A percentile compares a stretch with the other conserved stretches of the same genome.
phyloP scores from a whole-genome alignment of 2,329 filamentous ascomycete species.

The Colletotrichum sp. region DNA sequence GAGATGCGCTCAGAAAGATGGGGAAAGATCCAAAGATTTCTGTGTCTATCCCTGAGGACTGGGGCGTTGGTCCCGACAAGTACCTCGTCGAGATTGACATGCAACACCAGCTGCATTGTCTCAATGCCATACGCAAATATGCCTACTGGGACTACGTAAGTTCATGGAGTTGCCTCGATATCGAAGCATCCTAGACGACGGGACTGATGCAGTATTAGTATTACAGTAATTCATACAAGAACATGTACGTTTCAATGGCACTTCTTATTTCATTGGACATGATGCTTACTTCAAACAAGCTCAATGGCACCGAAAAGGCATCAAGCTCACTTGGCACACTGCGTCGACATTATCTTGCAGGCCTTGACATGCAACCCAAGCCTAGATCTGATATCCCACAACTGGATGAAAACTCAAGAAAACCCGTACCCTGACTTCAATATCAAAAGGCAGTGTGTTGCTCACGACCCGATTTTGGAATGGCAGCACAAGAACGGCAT shows the following conservation, averaged over 20 bases:
- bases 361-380: slow-evolving; percentile 8
- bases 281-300: not conserved
- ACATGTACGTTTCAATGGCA: not conserved
- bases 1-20: slow-evolving; percentile 12
- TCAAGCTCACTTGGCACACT: slow-evolving; percentile 5
- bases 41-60: slow-evolving; percentile 12
- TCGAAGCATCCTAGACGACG: not conserved
- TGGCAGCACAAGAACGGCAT: slow-evolving; percentile 11
- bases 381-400: slow-evolving; percentile 7
- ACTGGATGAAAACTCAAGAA: slow-evolving; percentile 14
- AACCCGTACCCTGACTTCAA: slow-evolving; percentile 17
- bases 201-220: not conserved
- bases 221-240: not conserved
- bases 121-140: slow-evolving; percentile 9
- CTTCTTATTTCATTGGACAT: not conserved
- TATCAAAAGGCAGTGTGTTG: slow-evolving; percentile 14
- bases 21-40: slow-evolving; percentile 11
- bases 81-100: slow-evolving; percentile 14
- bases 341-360: slow-evolving; percentile 8
- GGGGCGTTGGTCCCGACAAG: slow-evolving; percentile 10
- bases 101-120: slow-evolving; percentile 16
- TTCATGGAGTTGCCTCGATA: not conserved
- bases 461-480: not conserved
- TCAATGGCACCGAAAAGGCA: slow-evolving; percentile 9
- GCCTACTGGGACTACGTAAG: slow-evolving; percentile 4